A percentile compares a stretch with the other conserved stretches of the same genome.
Evolutionary conservation across 1,139 yeast species (phyloP).

Genomic region (Yamadazyma dendronema): DNA sequence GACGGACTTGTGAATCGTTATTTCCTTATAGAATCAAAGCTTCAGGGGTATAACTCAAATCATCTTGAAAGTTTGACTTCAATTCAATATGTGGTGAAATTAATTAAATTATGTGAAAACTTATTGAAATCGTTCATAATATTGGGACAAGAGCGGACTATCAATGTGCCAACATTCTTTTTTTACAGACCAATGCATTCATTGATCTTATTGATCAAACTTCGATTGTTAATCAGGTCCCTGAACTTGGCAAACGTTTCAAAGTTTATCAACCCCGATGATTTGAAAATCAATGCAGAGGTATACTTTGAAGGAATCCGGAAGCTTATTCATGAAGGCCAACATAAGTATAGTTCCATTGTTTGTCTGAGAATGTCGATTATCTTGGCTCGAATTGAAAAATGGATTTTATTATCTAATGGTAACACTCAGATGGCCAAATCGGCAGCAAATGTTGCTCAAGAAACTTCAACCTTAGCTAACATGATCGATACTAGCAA

Average conservation of each 20-base stretch:
- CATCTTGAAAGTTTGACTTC: constrained; percentile 19
- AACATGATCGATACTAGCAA: constrained; percentile 44
- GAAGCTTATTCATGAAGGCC: constrained; percentile 21
- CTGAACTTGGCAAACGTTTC: constrained; percentile 21
- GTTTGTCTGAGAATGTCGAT: constrained; percentile 43
- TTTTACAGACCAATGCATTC: constrained; percentile 59
- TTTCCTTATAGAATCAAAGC: constrained; percentile 14
- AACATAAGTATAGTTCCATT: constrained; percentile 27
- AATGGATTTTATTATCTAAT: constrained; percentile 48
- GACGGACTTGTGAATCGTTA: constrained; percentile 35
- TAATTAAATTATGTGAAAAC: constrained; percentile 43
- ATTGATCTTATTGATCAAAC: constrained; percentile 44
- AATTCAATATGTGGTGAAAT: constrained; percentile 35
- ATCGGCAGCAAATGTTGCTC: constrained; percentile 5
- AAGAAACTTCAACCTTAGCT: constrained; percentile 27
- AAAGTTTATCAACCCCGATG: constrained; percentile 12
- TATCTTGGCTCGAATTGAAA: constrained; percentile 42
- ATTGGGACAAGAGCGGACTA: constrained; percentile 33
- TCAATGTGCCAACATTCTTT: constrained; percentile 51
- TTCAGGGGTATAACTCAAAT: constrained; percentile 2
- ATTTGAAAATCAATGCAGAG: constrained; percentile 34
- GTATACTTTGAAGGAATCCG: constrained; percentile 30
- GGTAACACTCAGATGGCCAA: constrained; percentile 6
- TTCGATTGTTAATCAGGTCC: constrained; percentile 42
- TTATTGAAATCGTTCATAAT: constrained; percentile 44